Evolutionary conservation across 2,329 filamentous ascomycete species (phyloP).

Genomic region (Podosphaera aphanis): DNA sequence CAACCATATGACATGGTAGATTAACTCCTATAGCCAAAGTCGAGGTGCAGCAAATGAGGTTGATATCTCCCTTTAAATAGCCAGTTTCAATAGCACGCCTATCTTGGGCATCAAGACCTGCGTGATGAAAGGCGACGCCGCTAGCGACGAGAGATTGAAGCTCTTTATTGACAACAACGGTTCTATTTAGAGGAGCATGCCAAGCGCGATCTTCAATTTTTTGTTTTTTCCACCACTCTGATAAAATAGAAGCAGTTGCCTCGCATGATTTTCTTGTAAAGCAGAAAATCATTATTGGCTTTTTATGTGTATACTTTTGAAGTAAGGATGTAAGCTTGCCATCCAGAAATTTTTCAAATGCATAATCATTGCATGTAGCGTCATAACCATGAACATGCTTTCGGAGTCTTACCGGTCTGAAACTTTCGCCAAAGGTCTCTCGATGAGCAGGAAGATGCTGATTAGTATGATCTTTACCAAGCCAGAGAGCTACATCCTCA

Average conservation of each 20-base stretch:
- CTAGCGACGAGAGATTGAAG: slow-evolving; percentile 25
- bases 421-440: slow-evolving; percentile 56
- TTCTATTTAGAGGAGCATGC: slow-evolving; percentile 28
- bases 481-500: slow-evolving; percentile 56
- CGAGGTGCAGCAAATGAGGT: slow-evolving; percentile 67
- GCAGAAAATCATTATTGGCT: slow-evolving; percentile 69
- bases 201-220: slow-evolving; percentile 32
- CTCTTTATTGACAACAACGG: slow-evolving; percentile 32
- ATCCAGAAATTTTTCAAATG: slow-evolving; percentile 49
- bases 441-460: slow-evolving; percentile 37
- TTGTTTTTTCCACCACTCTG: slow-evolving; percentile 37
- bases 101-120: slow-evolving; percentile 43
- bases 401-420: slow-evolving; percentile 52
- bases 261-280: slow-evolving; percentile 50
- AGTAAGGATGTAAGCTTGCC: slow-evolving; percentile 42
- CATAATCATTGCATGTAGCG: slow-evolving; percentile 41
- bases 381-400: slow-evolving; percentile 58
- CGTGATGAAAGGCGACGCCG: slow-evolving; percentile 67
- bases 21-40: slow-evolving; percentile 70
- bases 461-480: slow-evolving; percentile 40
- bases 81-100: slow-evolving; percentile 40
- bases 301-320: slow-evolving; percentile 38
- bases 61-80: slow-evolving; percentile 48
- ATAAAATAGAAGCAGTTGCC: slow-evolving; percentile 41
- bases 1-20: slow-evolving; percentile 58